Conservation (phyloP, 176 grass and related monocot genomes). For the Pharus latifolius region DNA sequence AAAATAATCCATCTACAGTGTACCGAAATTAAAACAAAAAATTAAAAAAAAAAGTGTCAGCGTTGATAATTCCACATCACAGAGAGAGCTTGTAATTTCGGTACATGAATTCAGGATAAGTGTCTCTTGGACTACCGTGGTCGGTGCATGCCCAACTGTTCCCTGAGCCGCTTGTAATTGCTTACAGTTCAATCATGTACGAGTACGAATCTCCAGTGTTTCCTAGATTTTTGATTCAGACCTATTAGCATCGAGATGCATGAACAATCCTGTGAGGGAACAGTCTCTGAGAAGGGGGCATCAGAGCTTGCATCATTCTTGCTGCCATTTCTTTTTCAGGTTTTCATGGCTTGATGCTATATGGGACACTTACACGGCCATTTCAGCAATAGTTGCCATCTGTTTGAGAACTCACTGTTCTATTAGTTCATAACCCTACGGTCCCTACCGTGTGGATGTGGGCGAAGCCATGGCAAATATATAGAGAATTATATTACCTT, state of each 20-base stretch:
- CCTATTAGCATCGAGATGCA: no score
- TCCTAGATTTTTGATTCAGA: neutral
- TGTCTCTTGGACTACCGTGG: no score
- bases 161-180: no score
- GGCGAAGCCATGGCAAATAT: neutral
- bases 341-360: neutral
- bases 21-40: no score
- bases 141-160: no score
- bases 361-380: slow-evolving; percentile 3
- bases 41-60: no score
- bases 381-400: neutral
- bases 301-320: neutral
- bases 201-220: neutral
- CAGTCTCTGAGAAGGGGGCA: neutral
- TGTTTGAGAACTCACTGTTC: neutral
- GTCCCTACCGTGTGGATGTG: slow-evolving; percentile 10
- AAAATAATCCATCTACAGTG: no score
- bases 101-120: no score
- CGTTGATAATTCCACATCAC: no score
- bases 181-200: neutral
- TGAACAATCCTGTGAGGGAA: neutral
- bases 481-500: no score
- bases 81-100: no score
- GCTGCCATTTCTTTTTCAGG: slow-evolving; percentile 18
- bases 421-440: neutral